Percentiles rank a stretch among this genome's conserved stretches.
phyloP scores from a whole-genome alignment of 169 alveolate genomes.

The Plasmodium chabaudi region DNA sequence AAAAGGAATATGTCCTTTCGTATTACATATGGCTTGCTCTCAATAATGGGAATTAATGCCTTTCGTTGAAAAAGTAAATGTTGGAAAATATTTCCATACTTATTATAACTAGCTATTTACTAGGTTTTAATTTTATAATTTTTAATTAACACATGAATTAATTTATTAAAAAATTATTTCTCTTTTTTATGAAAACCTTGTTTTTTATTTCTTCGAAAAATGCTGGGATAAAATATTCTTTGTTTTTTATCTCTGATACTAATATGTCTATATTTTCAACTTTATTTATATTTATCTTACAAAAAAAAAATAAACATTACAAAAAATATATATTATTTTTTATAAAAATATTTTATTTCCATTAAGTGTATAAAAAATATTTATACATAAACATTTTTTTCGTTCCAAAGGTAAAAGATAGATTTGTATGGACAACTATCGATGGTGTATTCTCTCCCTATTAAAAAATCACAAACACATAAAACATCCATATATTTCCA shows the following conservation, averaged over 20 bases:
- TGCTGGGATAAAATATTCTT: constrained; percentile 56
- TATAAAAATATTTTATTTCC: background rate
- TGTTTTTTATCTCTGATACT: constrained; percentile 44
- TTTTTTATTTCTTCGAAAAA: constrained; percentile 50
- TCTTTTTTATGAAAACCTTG: constrained; percentile 15
- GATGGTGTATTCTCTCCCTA: constrained; percentile 64
- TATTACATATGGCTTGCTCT: constrained; percentile 23
- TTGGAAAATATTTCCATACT: background rate
- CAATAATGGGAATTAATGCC: constrained; percentile 54
- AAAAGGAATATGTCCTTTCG: constrained; percentile 65
- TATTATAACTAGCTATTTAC: background rate
- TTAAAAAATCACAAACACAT: background rate
- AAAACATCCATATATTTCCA: background rate
- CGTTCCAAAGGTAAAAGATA: constrained; percentile 70
- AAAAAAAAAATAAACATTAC: background rate
- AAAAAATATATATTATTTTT: background rate
- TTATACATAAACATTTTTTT: constrained; percentile 63
- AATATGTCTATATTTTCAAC: constrained; percentile 26
- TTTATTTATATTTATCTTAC: constrained; percentile 45
- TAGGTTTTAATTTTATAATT: no score
- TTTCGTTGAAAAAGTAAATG: constrained; percentile 2
- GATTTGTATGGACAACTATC: constrained; percentile 58
- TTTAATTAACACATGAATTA: no score
- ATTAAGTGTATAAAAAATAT: background rate
- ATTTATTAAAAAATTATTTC: background rate